Conservation (phyloP, 768 basidiomycete species). For the Butyriboletus loyo region DNA sequence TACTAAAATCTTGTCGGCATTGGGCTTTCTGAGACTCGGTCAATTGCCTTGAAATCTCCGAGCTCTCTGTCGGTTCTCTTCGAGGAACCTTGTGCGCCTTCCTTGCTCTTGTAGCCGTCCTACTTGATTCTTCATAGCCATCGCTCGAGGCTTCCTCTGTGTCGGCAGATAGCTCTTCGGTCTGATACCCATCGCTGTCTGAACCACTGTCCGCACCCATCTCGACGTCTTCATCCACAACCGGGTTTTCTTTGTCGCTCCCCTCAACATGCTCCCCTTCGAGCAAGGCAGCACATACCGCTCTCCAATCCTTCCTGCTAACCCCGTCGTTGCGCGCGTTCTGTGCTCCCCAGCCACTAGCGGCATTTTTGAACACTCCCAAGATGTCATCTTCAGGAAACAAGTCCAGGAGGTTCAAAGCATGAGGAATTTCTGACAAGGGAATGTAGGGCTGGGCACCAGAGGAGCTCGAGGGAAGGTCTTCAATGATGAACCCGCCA, state of each 20-base stretch:
- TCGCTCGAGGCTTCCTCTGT: conserved; percentile 28
- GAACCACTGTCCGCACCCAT: conserved; percentile 26
- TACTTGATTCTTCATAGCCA: conserved; percentile 26
- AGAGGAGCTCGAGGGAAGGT: conserved; percentile 11
- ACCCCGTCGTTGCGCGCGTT: conserved; percentile 38
- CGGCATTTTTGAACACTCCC: conserved; percentile 70
- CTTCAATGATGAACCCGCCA: conserved; percentile 33
- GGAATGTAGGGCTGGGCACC: conserved; percentile 39
- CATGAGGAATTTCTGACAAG: conserved; percentile 54
- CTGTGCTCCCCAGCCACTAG: conserved; percentile 60
- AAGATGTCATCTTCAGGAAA: conserved; percentile 73
- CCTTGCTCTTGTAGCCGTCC: conserved; percentile 1
- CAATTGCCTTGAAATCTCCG: conserved; percentile 26
- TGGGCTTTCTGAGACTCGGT: conserved; percentile 52
- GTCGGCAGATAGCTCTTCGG: conserved; percentile 24
- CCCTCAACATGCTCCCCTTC: conserved; percentile 38
- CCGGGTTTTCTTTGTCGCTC: conserved; percentile 12
- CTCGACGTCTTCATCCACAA: conserved; percentile 18
- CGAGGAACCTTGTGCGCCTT: conserved; percentile 5
- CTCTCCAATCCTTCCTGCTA: conserved; percentile 69
- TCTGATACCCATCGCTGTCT: conserved; percentile 29
- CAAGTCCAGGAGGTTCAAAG: conserved; percentile 61
- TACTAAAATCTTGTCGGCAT: conserved; percentile 57
- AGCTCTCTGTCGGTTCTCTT: conserved; percentile 1
- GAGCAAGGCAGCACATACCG: conserved; percentile 74